Evolutionary conservation across 768 basidiomycete genomes (phyloP), one percentile per base, ranked within the genome.

Genomic region (Rhodotorula sphaerocarpa): DNA sequence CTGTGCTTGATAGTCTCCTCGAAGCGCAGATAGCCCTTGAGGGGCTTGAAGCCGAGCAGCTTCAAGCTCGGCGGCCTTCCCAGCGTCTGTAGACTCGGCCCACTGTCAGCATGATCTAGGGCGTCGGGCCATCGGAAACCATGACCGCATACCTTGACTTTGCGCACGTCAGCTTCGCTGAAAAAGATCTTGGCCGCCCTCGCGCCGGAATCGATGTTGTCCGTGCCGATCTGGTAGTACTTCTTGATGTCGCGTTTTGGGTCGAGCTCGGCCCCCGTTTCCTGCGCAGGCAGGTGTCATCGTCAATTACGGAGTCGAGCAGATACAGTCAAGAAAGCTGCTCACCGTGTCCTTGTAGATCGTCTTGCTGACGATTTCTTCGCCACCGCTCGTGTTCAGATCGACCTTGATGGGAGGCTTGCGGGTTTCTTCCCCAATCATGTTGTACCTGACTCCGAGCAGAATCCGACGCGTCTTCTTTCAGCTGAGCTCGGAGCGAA

Each of bases 1-100:
- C 91, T 85, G 75, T 96, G 91, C 72, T 90, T 93, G 72, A 95
- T 75, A 69, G 92, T 93, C 73, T 96, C 89, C 73, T 91, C 87
- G 68, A 92, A 87, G 3, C 77, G 76, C 2, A 97, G 79, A 18
- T 80, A 80, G 56, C 85, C 79, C 21, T 63, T 27, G 11, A 57
- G 64, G 25, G 62, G 62, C 73, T 91, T 90, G 79, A 96, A 97
- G 7, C 95, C 95, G 31, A 99, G 83, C 7, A 99, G 83, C 74
- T 86, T 90, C 73, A 99, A 82, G 16, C 85, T 90, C 88, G 90
- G 86, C 69, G 86, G 81, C 30, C 87, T 76, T 27, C 85, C 87
- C 66, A 95, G 72, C 0, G 88, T 89, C 67, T 89, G 39, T 33
- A 20, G 15, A n/a, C n/a, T n/a, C n/a, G n/a, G n/a, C 2, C 27